Evolutionary conservation across 1,284 basidiomycete species (phyloP), one percentile per base, ranked within the genome.

Genomic region (Ganoderma lingzhi): DNA sequence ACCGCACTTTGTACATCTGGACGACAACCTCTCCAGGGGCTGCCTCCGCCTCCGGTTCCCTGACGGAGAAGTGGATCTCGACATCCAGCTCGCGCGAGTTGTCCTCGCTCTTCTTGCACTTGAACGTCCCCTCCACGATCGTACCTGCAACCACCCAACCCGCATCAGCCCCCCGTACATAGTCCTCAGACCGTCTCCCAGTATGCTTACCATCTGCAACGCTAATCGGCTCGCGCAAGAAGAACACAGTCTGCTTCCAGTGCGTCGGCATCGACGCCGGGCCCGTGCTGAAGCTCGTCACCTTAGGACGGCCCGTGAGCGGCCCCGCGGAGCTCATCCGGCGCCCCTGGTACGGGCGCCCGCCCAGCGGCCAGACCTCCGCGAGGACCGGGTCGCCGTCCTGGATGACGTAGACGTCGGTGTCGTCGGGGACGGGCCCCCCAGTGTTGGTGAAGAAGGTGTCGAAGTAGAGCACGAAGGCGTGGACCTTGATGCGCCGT

Each of bases 181-280:
- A 28, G 8, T 23, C 8, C 48, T 23, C n/a, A 41, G n/a, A 28
- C 2, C 12, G n/a, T 3, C n/a, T 23, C 19, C 53, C 15, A 42
- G 73, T 63, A 17, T 3, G 79, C 87, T 64, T 68, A 92, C 96
- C 96, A 79, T 93, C 88, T 9, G 87, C 83, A 0, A 94, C 91
- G 32, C 80, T 77, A 70, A 99, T 88, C 0, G 96, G 93, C 64
- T 96, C 89, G 66, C 89, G 87, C 71, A 99, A 84, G 72, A 99
- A 82, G 80, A 99, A 98, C 14, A 96, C 77, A 0, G 97, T 97
- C 79, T 99, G 97, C 80, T 97, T 97, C 97, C 97, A 99, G 80
- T 99, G 97, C n/a, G 97, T 99, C 30, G 94, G 90, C 62, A 90
- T 89, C 71, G 94, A 95, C 75, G 82, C 82, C 5, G 97, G 96